Evolutionary conservation across 2,329 filamentous ascomycete species (phyloP).

Genomic region (Apiospora aurea): DNA sequence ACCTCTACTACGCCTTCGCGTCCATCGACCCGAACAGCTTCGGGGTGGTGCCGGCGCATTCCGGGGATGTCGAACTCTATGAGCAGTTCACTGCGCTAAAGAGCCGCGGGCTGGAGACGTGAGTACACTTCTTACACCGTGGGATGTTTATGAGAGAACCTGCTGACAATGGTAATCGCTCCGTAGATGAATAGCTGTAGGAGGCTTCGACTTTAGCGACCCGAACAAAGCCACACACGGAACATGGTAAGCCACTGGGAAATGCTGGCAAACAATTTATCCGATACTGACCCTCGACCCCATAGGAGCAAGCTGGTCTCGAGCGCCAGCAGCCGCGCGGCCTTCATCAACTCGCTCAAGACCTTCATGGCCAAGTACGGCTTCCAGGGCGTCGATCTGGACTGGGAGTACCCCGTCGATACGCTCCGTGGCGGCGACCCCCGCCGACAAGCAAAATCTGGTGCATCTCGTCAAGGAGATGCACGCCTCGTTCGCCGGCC

Average conservation of each 20-base stretch:
- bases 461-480: slow-evolving; percentile 45
- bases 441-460: slow-evolving; percentile 47
- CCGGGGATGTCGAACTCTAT: slow-evolving; percentile 34
- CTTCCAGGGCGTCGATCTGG: slow-evolving; percentile 53
- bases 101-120: slow-evolving; percentile 41
- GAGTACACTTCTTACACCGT: neutral
- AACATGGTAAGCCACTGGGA: slow-evolving; percentile 34
- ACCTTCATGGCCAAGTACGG: slow-evolving; percentile 41
- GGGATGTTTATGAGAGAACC: neutral
- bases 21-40: slow-evolving; percentile 43
- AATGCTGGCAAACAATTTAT: too few species aligned
- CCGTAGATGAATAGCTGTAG: slow-evolving; percentile 45
- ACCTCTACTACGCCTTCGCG: slow-evolving; percentile 40
- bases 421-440: slow-evolving; percentile 44
- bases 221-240: slow-evolving; percentile 36
- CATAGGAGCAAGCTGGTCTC: neutral
- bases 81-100: slow-evolving; percentile 43
- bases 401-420: slow-evolving; percentile 54
- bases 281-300: neutral
- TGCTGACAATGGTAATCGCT: neutral
- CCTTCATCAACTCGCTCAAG: slow-evolving; percentile 46
- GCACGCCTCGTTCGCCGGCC: slow-evolving; percentile 41
- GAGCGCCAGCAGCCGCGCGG: slow-evolving; percentile 31
- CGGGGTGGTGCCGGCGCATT: slow-evolving; percentile 29
- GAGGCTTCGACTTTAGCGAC: slow-evolving; percentile 52